Evolutionary conservation across 1,284 basidiomycete species (phyloP).

Genomic region (Ganoderma sinense): DNA sequence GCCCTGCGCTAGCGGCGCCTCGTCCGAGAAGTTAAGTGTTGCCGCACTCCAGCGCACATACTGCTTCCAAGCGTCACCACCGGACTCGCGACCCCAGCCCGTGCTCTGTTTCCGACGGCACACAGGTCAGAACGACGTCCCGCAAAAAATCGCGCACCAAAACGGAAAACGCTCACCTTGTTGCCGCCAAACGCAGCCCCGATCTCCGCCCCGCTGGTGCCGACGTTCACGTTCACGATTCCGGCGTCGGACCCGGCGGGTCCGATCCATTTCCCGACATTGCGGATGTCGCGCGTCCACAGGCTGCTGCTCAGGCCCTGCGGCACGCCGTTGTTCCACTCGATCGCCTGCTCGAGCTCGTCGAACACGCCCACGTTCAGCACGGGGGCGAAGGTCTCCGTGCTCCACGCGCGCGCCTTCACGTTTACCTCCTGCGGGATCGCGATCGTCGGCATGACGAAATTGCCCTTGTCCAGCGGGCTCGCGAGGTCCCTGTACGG

Average conservation of each 20-base stretch:
- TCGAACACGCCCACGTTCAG: slow-evolving; percentile 91
- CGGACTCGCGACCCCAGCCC: slow-evolving; percentile 95
- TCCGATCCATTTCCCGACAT: slow-evolving; percentile 92
- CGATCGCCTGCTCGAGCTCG: slow-evolving; percentile 89
- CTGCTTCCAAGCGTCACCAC: slow-evolving; percentile 97
- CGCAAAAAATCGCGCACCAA: neutral
- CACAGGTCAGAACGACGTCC: neutral
- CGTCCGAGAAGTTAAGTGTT: slow-evolving; percentile 92
- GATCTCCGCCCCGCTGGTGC: slow-evolving; percentile 95
- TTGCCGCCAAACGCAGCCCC: slow-evolving; percentile 93
- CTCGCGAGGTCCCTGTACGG: slow-evolving; percentile 50
- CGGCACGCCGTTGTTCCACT: slow-evolving; percentile 92
- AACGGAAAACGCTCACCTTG: slow-evolving; percentile 59
- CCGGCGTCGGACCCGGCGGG: slow-evolving; percentile 87
- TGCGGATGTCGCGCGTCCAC: slow-evolving; percentile 87
- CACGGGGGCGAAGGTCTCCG: slow-evolving; percentile 89
- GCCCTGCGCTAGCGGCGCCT: slow-evolving; percentile 91
- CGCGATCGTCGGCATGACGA: slow-evolving; percentile 89
- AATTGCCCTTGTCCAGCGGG: slow-evolving; percentile 76
- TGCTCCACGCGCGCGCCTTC: slow-evolving; percentile 71
- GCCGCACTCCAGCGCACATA: slow-evolving; percentile 90
- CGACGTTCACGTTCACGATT: slow-evolving; percentile 92
- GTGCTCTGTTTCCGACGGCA: slow-evolving; percentile 62
- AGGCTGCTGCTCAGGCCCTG: slow-evolving; percentile 92
- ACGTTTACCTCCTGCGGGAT: slow-evolving; percentile 65